These are phyloP conservation scores for Venturia oleaginea DNA, from an alignment of 2,329 filamentous ascomycete genomes.

Conservation along the genomic window DNA sequence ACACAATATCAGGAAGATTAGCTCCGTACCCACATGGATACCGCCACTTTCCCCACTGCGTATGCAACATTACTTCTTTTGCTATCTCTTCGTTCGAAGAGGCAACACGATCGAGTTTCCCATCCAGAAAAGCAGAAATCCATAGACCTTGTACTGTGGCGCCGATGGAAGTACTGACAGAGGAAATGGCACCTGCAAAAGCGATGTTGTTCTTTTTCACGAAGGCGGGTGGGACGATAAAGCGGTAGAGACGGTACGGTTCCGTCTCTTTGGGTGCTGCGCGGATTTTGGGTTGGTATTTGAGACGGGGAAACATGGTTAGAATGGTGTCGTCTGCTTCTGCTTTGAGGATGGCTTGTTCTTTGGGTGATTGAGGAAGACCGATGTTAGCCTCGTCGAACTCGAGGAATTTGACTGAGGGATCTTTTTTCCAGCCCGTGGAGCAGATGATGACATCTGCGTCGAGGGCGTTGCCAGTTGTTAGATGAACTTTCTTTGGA, in stretches of 20 bases:
- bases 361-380: constrained; percentile 18
- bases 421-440: constrained; percentile 48
- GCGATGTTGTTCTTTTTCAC: constrained; percentile 28
- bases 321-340: constrained; percentile 45
- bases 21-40: constrained; percentile 24
- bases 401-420: constrained; percentile 40
- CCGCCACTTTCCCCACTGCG: constrained; percentile 25
- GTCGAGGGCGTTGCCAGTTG: constrained; percentile 34
- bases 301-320: constrained; percentile 43
- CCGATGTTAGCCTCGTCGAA: constrained; percentile 17
- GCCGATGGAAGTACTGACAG: constrained; percentile 28
- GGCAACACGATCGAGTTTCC: constrained; percentile 31
- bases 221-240: constrained; percentile 32
- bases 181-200: constrained; percentile 32
- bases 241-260: constrained; percentile 33
- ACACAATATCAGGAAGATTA: constrained; percentile 23
- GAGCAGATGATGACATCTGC: constrained; percentile 46
- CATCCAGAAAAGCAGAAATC: constrained; percentile 54
- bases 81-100: constrained; percentile 8
- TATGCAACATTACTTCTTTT: constrained; percentile 24
- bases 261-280: background rate
- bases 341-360: constrained; percentile 19
- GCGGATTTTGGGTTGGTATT: constrained; percentile 34
- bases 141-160: constrained; percentile 35
- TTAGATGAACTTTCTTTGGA: constrained; percentile 38